Evolutionary conservation across 148 eudicot species (phyloP).

Genomic region (Beta vulgaris): DNA sequence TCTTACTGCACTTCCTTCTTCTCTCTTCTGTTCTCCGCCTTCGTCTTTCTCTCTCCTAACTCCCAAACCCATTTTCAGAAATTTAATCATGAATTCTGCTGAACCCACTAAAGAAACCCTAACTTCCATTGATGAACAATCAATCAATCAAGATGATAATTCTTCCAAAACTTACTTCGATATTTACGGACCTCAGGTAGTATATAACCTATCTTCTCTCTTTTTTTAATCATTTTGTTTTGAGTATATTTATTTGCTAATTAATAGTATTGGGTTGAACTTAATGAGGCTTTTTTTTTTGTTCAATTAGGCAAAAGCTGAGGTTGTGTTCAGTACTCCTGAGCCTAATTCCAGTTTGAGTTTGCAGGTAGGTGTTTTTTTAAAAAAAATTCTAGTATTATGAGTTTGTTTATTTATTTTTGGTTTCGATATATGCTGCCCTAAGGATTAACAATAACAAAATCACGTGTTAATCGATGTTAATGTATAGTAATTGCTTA

Average conservation of each 20-base stretch:
- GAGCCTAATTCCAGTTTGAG: slow-evolving; percentile 57
- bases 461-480: too few relatives aligned
- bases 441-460: too few relatives aligned
- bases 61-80: slow-evolving; percentile 12
- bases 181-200: slow-evolving; percentile 79
- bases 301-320: slow-evolving; percentile 66
- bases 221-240: not conserved
- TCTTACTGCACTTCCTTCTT: not conserved
- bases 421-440: not conserved
- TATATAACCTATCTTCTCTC: not conserved
- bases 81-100: slow-evolving; percentile 13
- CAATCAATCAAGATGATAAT: not conserved
- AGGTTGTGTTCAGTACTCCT: slow-evolving; percentile 57
- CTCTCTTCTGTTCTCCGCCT: not conserved
- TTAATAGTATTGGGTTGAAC: not conserved
- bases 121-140: slow-evolving; percentile 22
- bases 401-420: not conserved
- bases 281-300: not conserved
- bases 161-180: slow-evolving; percentile 48
- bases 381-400: not conserved
- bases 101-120: slow-evolving; percentile 26
- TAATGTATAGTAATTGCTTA: not conserved
- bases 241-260: not conserved
- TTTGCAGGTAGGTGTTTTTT: slow-evolving; percentile 52
- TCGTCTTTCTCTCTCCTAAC: not conserved